Conservation (phyloP, 371 early-diverging fungal genomes). For the Mortierella sp. region DNA sequence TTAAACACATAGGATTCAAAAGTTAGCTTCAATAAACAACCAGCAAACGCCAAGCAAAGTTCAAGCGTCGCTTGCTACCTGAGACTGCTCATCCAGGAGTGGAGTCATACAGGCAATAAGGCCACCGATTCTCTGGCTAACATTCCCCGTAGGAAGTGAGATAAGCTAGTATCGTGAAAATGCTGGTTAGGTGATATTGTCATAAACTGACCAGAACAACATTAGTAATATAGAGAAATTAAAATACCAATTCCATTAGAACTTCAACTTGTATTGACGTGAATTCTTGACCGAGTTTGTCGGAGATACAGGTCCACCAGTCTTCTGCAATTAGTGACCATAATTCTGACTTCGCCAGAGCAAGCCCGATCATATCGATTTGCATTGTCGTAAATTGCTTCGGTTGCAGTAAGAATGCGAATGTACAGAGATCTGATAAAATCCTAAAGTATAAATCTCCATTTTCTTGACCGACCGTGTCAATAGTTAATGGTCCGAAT, state of each 20-base stretch:
- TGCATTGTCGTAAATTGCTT: conserved; percentile 38
- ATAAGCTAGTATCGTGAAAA: conserved; percentile 13
- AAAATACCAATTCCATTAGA: conserved; percentile 28
- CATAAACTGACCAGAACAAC: background rate
- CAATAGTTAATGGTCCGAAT: conserved; percentile 1
- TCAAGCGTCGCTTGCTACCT: conserved; percentile 1
- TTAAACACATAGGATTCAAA: background rate
- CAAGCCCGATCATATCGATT: conserved; percentile 42
- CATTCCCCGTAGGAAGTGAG: conserved; percentile 28
- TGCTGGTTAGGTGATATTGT: background rate
- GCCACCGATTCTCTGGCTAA: conserved; percentile 17
- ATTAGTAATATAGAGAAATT: background rate
- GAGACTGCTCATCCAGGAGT: conserved; percentile 19
- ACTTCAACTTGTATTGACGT: conserved; percentile 15
- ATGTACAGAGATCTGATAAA: conserved; percentile 33
- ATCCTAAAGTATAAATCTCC: conserved; percentile 31
- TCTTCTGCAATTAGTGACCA: conserved; percentile 37
- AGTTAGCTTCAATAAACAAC: background rate
- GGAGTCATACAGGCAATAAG: conserved; percentile 23
- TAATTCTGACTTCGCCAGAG: conserved; percentile 28
- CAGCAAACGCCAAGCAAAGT: background rate
- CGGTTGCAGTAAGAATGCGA: conserved; percentile 33
- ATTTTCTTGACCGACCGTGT: conserved; percentile 3
- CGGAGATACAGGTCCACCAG: conserved; percentile 48
- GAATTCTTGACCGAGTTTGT: conserved; percentile 29